Base-by-base conservation (phyloP, 768 basidiomycete species). In the Mycena chlorophos region DNA sequence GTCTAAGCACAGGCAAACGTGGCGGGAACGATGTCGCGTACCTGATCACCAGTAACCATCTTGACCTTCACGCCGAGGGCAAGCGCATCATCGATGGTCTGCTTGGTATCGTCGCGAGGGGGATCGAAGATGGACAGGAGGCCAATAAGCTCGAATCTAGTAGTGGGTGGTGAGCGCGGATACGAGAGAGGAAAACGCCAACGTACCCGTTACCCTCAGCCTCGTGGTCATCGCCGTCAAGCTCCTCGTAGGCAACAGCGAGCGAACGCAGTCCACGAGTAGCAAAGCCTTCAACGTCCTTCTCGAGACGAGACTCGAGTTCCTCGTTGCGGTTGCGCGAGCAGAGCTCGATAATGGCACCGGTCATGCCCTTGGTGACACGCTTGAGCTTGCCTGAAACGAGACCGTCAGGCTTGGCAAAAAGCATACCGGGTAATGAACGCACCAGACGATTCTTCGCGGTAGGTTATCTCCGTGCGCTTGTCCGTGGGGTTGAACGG, bases 281-380 rank as follows among this genome's bases (percentile, higher is more conserved):
- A 50, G 96, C 96, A 66, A 89, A 98, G 70, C 96, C 95, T 75
- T 98, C 94, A 50, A 98, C 96, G 68, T 98, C 96, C 59, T 83
- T 80, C 79, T 98, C 94, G 55, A 98, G 88, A 64, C 79, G 83
- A 76, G 90, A 85, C 83, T 98, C 95, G 40, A 94, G 63, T 59
- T 93, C 93, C 12, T 91, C 87, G 37, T 91, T 91, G 85, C 98
- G 98, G 88, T 97, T 95, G 70, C 96, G 91, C 22, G 91, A 81
- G 85, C 95, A 98, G 47, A 97, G 89, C 54, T 96, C 93, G 68
- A 97, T 94, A 79, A 98, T 94, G 73, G 93, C 89, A 78, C 94
- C 96, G 40, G 96, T 98, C 96, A 98, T 98, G 71, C 96, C 96
- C 88, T 98, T 98, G 70, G 96, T 97, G 67, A 96, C 96, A 67